These are phyloP conservation scores for Penicillium coffeae DNA, from an alignment of 495 filamentous ascomycete genomes.

Conservation along the genomic window DNA sequence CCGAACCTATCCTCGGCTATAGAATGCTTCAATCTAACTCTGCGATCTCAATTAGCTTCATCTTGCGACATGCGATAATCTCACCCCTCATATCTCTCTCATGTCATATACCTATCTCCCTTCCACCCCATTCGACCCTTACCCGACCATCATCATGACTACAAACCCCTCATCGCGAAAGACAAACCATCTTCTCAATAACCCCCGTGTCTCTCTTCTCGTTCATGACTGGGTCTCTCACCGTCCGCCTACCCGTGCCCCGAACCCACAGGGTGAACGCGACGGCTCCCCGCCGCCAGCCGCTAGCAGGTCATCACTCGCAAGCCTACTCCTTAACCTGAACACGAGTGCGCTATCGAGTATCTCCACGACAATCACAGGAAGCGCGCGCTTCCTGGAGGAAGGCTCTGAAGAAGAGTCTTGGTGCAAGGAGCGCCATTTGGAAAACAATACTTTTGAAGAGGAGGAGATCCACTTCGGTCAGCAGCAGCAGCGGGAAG, in stretches of 20 bases:
- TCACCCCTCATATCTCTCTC: slow-evolving; percentile 87
- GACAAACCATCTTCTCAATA: slow-evolving; percentile 77
- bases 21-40: neutral
- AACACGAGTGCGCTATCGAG: slow-evolving; percentile 84
- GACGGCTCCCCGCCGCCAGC: slow-evolving; percentile 62
- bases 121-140: slow-evolving; percentile 65
- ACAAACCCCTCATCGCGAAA: slow-evolving; percentile 86
- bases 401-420: slow-evolving; percentile 71
- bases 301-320: slow-evolving; percentile 64
- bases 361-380: slow-evolving; percentile 92
- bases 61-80: slow-evolving; percentile 79
- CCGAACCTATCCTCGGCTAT: neutral
- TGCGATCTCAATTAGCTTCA: slow-evolving; percentile 63
- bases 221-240: slow-evolving; percentile 99
- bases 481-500: slow-evolving; percentile 35
- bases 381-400: slow-evolving; percentile 67
- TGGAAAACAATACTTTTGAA: slow-evolving; percentile 88
- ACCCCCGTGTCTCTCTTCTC: slow-evolving; percentile 88
- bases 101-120: slow-evolving; percentile 99
- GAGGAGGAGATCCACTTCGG: slow-evolving; percentile 44
- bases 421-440: slow-evolving; percentile 75
- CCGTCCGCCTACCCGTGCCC: slow-evolving; percentile 73
- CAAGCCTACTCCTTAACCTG: slow-evolving; percentile 77
- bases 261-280: slow-evolving; percentile 46
- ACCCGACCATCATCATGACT: slow-evolving; percentile 87